Conservation (phyloP, 805 yeast species). For the Ogataea zsoltii region DNA sequence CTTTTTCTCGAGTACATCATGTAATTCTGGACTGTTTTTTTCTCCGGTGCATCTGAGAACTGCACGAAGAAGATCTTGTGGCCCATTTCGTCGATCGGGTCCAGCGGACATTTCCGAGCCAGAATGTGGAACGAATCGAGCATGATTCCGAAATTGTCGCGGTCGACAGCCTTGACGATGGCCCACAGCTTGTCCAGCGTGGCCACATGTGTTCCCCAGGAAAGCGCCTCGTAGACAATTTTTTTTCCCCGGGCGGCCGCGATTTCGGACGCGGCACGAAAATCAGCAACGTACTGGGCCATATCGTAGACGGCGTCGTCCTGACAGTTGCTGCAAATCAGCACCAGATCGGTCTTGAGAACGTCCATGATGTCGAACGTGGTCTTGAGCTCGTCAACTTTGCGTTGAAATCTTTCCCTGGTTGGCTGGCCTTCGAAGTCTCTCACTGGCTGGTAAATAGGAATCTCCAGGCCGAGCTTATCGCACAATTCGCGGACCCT, state of each 20-base stretch:
- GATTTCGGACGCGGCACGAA: neutral
- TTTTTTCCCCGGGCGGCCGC: constrained; percentile 1
- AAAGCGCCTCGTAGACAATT: constrained; percentile 6
- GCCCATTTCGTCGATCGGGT: constrained; percentile 6
- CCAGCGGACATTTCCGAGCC: constrained; percentile 4
- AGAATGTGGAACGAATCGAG: constrained; percentile 6
- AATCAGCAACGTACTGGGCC: constrained; percentile 3
- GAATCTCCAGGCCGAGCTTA: neutral
- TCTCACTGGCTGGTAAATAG: constrained; percentile 6
- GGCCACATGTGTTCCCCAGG: constrained; percentile 9
- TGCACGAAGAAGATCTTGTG: constrained; percentile 6
- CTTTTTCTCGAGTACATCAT: constrained; percentile 3
- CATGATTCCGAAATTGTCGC: constrained; percentile 7
- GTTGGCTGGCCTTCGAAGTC: constrained; percentile 9
- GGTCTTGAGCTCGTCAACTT: neutral
- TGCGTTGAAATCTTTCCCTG: neutral
- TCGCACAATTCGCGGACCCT: constrained; percentile 2
- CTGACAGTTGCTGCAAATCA: constrained; percentile 5
- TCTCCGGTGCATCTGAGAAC: constrained; percentile 4
- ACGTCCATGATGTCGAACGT: constrained; percentile 6
- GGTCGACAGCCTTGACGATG: constrained; percentile 4
- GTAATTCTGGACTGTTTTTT: neutral
- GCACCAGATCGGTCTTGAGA: constrained; percentile 3
- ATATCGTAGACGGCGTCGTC: constrained; percentile 1
- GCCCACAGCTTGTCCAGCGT: constrained; percentile 3